Base-by-base conservation (phyloP, 2,329 filamentous ascomycete genomes). In the Ophiocordyceps robertsii region DNA sequence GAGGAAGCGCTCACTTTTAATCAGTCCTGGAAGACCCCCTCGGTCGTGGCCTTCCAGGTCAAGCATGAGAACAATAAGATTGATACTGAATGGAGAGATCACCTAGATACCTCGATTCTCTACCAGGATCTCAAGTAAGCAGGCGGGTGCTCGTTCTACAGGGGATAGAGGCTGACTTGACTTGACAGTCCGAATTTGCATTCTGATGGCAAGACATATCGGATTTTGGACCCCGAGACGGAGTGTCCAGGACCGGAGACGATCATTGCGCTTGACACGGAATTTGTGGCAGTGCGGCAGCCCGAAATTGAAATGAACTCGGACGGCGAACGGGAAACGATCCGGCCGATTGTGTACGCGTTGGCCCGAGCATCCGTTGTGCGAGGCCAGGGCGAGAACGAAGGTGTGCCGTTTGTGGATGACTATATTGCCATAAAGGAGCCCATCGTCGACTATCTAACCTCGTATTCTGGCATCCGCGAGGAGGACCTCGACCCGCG, bases 221-320 rank as follows among this genome's bases (percentile, higher is more conserved):
- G 68, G 13, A 63, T 75, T 0, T 68, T 88, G 2, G 64, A 76
- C 29, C 58, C 68, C 0, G 53, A 67, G 1, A 65, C 61, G 0
- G 89, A 95, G 61, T 70, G 69, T 7, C 87, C 85, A 1, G 72
- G 73, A 0, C 72, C 81, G 0, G 76, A 81, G 13, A 87, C 79
- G 2, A 82, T 92, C 11, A 77, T 95, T 37, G 92, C 89, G 1
- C 77, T 98, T 6, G 92, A 98, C 57, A 94, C 93, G 0, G 92
- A 98, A 60, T 98, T 98, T 52, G 93, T 98, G 8, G 82, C 88
- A 19, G 75, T 95, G 2, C 84, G 93, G 49, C 84, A 92, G 51
- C 87, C 92, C 38, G 90, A 96, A 58, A 94, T 95, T 42, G 87
- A 95, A 56, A 87, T 98, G 66, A 94, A 93, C 59, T 89, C 90